Conservation (phyloP, 176 grass and related monocot genomes). For the Tuctoria greenei region DNA sequence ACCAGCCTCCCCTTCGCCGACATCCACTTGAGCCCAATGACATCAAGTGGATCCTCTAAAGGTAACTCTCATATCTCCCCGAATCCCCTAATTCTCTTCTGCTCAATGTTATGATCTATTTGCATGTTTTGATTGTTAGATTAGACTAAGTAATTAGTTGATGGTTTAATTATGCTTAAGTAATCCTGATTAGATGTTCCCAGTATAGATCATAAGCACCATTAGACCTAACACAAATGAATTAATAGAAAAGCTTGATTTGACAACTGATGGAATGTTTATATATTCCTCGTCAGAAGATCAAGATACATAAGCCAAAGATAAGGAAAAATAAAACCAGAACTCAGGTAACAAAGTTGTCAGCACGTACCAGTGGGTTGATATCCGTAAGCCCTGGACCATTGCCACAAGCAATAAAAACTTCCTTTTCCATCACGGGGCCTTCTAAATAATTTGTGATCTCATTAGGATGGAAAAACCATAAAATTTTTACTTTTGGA, state of each 20-base stretch:
- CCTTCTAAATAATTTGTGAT: constrained; percentile 45
- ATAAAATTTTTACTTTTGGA: constrained; percentile 72
- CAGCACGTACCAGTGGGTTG: constrained; percentile 53
- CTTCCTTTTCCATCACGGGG: constrained; percentile 52
- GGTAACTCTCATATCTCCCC: no score
- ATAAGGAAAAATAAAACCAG: not conserved
- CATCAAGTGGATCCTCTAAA: no score
- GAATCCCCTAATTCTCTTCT: no score
- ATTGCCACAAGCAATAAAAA: constrained; percentile 69
- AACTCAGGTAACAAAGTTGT: constrained; percentile 7
- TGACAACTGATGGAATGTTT: not conserved
- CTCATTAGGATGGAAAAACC: constrained; percentile 68
- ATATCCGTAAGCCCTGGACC: constrained; percentile 53
- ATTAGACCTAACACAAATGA: no score
- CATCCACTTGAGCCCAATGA: no score
- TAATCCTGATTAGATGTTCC: no score
- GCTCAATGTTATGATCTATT: no score
- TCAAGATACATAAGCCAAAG: constrained; percentile 19
- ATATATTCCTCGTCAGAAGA: not conserved
- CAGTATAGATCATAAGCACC: no score
- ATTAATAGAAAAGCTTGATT: not conserved
- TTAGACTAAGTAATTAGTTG: no score
- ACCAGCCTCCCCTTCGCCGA: no score
- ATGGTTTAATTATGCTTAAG: no score
- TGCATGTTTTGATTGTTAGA: no score